Evolutionary conservation across 495 filamentous ascomycete species (phyloP).

Genomic region (Podospora pseudoanserina): DNA sequence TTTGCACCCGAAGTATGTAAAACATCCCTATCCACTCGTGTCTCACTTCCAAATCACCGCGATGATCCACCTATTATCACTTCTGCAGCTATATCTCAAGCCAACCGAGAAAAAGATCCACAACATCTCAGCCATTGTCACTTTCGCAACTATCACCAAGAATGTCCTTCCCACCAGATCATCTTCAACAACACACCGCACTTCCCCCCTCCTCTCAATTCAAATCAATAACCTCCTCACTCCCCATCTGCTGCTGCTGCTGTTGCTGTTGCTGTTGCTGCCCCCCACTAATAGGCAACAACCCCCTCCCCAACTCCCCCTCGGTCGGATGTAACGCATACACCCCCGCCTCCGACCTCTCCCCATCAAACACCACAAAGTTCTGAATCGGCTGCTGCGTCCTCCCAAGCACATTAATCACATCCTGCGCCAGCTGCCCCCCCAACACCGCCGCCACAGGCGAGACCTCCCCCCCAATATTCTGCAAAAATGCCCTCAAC

Average conservation of each 20-base stretch:
- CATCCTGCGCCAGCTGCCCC: conserved; percentile 87
- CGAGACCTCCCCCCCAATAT: conserved; percentile 73
- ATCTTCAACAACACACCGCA: not conserved
- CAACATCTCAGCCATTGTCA: not conserved
- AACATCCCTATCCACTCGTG: too few relatives aligned
- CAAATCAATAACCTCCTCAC: not conserved
- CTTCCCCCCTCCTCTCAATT: not conserved
- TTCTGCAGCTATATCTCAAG: not conserved
- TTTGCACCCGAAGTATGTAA: too few relatives aligned
- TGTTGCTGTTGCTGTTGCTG: not conserved
- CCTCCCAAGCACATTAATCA: conserved; percentile 89
- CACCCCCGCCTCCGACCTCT: conserved; percentile 68
- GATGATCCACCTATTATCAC: not conserved
- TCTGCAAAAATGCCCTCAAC: conserved; percentile 77
- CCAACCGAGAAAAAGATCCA: not conserved
- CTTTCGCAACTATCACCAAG: not conserved
- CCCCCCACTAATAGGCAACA: conserved; percentile 18
- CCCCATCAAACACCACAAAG: conserved; percentile 86
- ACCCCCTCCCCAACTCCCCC: conserved; percentile 40
- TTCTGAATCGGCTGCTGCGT: conserved; percentile 95
- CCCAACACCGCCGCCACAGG: conserved; percentile 88
- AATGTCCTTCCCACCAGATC: not conserved
- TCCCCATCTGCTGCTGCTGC: not conserved
- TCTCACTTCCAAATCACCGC: not conserved
- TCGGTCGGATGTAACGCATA: conserved; percentile 72